Conservation (phyloP, 306 rosid species). For the Medicago ruthenica region DNA sequence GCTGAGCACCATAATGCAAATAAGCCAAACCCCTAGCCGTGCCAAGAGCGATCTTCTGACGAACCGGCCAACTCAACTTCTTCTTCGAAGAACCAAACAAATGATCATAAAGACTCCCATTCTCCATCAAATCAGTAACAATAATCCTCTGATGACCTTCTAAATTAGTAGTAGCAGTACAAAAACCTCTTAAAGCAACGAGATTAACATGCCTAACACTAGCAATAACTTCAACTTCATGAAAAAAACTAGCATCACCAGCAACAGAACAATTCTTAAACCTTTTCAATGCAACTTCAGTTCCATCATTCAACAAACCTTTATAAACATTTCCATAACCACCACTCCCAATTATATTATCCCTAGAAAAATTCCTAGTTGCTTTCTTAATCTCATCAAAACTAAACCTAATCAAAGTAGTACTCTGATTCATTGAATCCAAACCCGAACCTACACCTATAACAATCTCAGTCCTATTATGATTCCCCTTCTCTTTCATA, state of each 20-base stretch:
- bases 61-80: constrained; percentile 79
- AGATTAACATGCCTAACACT: constrained; percentile 93
- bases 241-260: constrained; percentile 78
- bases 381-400: constrained; percentile 78
- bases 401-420: constrained; percentile 70
- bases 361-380: constrained; percentile 77
- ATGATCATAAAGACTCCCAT: constrained; percentile 93
- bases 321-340: constrained; percentile 96
- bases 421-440: constrained; percentile 73
- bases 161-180: constrained; percentile 77
- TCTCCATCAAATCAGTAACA: constrained; percentile 90
- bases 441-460: constrained; percentile 53
- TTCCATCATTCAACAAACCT: constrained; percentile 70
- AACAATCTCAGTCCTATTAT: constrained; percentile 41
- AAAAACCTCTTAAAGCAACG: constrained; percentile 84
- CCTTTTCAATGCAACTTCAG: constrained; percentile 86
- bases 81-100: constrained; percentile 61
- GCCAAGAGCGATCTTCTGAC: constrained; percentile 82
- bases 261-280: constrained; percentile 93
- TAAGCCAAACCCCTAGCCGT: constrained; percentile 93
- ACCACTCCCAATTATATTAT: constrained; percentile 77
- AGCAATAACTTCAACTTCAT: constrained; percentile 92
- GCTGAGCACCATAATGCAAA: constrained; percentile 93
- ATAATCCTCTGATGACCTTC: constrained; percentile 97
- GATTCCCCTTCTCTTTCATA: constrained; percentile 16